Evolutionary conservation across 2,329 filamentous ascomycete genomes (phyloP), one percentile per base, ranked within the genome.

Genomic region (Bimuria novae-zelandiae): DNA sequence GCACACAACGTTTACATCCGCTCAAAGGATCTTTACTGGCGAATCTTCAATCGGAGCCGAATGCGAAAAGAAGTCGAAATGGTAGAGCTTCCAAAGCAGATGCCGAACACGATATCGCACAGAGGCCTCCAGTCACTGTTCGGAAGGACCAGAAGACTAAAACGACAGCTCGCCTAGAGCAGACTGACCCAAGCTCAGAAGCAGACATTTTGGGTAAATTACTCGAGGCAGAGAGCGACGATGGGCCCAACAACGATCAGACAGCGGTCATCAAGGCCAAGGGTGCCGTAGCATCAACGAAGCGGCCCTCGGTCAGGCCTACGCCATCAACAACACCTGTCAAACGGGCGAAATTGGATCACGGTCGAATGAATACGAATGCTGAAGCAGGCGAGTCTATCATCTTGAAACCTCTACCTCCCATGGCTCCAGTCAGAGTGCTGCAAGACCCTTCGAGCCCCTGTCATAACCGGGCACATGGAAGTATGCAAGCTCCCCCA

Each of bases 361-460:
- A 39, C n/a, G 8, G 35, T 42, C 36, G 22, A 14, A 25, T n/a
- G 10, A 14, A 27, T 1, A 16, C 7, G 12, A 40, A 43, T 23
- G 27, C n/a, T 30, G 27, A 37, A 21, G 30, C 12, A 10, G 40
- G 27, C 8, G 27, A 22, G 17, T 29, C n/a, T 12, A 22, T 8
- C 7, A 42, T 16, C n/a, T 16, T 37, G 3, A 22, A 29, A 32
- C 39, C 42, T 29, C 51, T 44, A 19, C 30, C 23, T 8, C 54
- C 49, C 11, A 51, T 37, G 25, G 51, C 51, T 25, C 57, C 45
- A 33, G 5, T 30, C n/a, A 39, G 54, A 37, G 25, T 59, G 12
- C 37, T 56, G 8, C 22, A 51, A 27, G 55, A 62, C 27, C 54
- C 59, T 16, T 49, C 40, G 2, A 62, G 59, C 45, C 59, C 59